Base-by-base conservation (phyloP, 202 grass and related monocot genomes). In the Schoenoplectus tabernaemontani region DNA sequence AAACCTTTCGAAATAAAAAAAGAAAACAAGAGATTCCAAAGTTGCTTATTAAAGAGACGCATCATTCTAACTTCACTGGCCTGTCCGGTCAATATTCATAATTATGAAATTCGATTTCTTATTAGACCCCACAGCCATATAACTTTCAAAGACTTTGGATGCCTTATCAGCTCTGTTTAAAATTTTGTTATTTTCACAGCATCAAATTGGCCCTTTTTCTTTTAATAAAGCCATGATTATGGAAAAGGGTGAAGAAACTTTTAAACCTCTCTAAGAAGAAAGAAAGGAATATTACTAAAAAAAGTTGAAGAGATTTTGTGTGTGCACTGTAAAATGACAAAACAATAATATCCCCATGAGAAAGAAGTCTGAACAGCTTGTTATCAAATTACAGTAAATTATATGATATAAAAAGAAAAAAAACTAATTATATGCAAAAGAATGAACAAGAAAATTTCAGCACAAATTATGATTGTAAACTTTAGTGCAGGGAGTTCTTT, bases 1-100 rank as follows among this genome's bases (percentile, higher is more conserved):
- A 63, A 43, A 7, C 15, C 50, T 65, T 30, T 20, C 26, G n/a
- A n/a, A n/a, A n/a, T n/a, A n/a, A 60, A 44, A 48, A 51, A 59
- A 30, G 64, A 23, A 80, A 79, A 80, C 78, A 47, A 9, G 59
- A 80, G 57, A 80, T 63, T 80, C 43, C 32, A 64, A 65, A 19
- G 65, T 43, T 44, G 43, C 46, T 71, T 54, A 44, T 63, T 63
- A 23, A 15, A 16, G 12, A 44, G 3, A 44, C 38, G 32, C 22
- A 30, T 46, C 5, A 51, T 17, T 48, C 22, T 33, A 43, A 73
- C 13, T 51, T 33, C 24, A 73, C 6, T 51, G 4, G 44, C n/a
- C n/a, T n/a, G n/a, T n/a, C 26, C 4, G 9, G 4, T 73, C 46
- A 53, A 73, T 73, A 51, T 8, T 73, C 43, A 10, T 17, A 50